These are phyloP conservation scores for Cordia subcordata DNA, from an alignment of 257 asterid genomes.

Conservation along the genomic window DNA sequence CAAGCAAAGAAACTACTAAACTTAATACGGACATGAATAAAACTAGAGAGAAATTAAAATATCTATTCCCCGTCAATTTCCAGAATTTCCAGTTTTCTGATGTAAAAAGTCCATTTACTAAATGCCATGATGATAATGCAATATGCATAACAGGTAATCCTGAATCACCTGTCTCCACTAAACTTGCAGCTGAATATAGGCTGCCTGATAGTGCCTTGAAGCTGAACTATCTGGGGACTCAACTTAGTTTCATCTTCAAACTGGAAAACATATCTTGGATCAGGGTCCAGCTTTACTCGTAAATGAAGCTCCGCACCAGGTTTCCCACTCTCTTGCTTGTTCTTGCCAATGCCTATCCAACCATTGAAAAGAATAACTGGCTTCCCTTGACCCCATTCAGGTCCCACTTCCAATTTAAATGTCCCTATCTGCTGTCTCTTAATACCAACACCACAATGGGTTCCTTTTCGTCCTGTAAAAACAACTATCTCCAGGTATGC, in stretches of 20 bases:
- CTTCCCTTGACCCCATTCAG: conserved; percentile 91
- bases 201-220: conserved; percentile 75
- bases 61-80: too few species aligned
- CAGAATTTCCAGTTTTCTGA: neutral
- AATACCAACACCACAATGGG: conserved; percentile 75
- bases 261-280: conserved; percentile 88
- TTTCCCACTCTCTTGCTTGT: conserved; percentile 58
- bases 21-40: too few species aligned
- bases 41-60: neutral
- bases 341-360: conserved; percentile 90
- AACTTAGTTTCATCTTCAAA: conserved; percentile 82
- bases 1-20: too few species aligned
- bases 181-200: conserved; percentile 98
- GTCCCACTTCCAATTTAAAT: conserved; percentile 71
- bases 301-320: conserved; percentile 80
- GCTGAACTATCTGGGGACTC: conserved; percentile 90
- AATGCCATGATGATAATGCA: neutral
- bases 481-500: conserved; percentile 76
- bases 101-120: neutral
- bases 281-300: conserved; percentile 86
- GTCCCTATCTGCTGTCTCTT: conserved; percentile 82
- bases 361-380: conserved; percentile 72
- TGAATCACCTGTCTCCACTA: conserved; percentile 73
- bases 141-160: conserved; percentile 1
- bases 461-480: conserved; percentile 71